These are phyloP conservation scores for Carex sylvatica DNA, from an alignment of 202 grass and related monocot species.

Conservation along the genomic window DNA sequence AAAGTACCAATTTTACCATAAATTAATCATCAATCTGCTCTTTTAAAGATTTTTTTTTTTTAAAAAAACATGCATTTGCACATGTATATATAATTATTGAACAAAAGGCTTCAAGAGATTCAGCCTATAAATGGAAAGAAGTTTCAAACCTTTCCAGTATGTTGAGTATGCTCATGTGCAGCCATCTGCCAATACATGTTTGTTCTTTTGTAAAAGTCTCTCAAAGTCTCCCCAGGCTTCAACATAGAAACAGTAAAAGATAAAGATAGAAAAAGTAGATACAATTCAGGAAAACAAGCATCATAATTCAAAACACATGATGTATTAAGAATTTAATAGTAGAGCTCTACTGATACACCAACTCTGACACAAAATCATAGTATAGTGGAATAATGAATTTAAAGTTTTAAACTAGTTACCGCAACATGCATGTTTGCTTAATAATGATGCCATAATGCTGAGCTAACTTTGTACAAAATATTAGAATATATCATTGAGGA, in stretches of 20 bases:
- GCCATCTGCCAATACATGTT: slow-evolving; percentile 98
- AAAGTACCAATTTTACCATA: slow-evolving; percentile 3
- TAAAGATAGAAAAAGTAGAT: slow-evolving; percentile 5
- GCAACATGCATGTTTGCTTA: neutral
- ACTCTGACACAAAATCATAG: slow-evolving; percentile 3
- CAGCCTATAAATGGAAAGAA: neutral
- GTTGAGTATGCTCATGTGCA: slow-evolving; percentile 92
- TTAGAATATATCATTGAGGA: slow-evolving; percentile 13
- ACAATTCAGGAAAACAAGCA: neutral
- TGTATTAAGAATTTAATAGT: neutral
- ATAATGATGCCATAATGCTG: neutral
- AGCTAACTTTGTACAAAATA: neutral
- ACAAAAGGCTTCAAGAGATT: neutral
- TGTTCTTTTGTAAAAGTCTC: slow-evolving; percentile 89
- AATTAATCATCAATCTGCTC: neutral
- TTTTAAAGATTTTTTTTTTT: neutral
- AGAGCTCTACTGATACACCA: neutral
- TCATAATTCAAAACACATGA: neutral
- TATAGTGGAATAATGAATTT: neutral
- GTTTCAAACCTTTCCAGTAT: slow-evolving; percentile 78
- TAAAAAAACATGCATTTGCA: neutral
- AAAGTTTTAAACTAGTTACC: neutral
- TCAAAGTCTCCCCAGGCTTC: slow-evolving; percentile 85
- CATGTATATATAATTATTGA: neutral
- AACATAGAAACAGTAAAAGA: slow-evolving; percentile 21